Conservation (phyloP, 768 basidiomycete species). For the Macrolepiota dolichaula region DNA sequence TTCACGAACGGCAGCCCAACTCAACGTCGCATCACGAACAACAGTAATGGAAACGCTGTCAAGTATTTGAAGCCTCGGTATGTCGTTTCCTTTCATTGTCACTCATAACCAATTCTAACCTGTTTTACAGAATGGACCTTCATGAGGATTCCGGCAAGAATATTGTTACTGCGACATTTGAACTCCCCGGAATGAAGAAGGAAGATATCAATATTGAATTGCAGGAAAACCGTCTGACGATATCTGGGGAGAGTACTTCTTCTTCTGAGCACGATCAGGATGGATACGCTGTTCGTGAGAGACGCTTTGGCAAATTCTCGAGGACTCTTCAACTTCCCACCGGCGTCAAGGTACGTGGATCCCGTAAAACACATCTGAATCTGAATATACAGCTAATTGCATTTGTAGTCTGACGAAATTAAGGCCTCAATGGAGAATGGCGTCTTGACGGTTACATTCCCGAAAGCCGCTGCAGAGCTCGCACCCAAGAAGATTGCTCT, state of each 20-base stretch:
- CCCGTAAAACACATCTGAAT: not conserved
- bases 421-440: conserved; percentile 41
- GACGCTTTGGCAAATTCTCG: conserved; percentile 36
- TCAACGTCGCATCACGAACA: conserved; percentile 11
- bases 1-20: conserved; percentile 9
- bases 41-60: conserved; percentile 10
- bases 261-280: conserved; percentile 25
- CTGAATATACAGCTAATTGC: not conserved
- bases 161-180: conserved; percentile 47
- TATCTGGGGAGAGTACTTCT: conserved; percentile 41
- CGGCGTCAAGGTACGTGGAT: conserved; percentile 38
- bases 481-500: conserved; percentile 26
- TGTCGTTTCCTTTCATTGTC: too few relatives aligned
- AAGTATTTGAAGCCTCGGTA: conserved; percentile 21
- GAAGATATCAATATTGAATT: conserved; percentile 47
- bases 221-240: conserved; percentile 38
- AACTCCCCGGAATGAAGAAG: conserved; percentile 49
- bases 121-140: conserved; percentile 46
- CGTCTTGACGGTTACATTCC: conserved; percentile 45
- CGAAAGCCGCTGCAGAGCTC: conserved; percentile 32
- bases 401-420: conserved; percentile 18
- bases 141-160: conserved; percentile 40
- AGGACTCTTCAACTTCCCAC: conserved; percentile 43
- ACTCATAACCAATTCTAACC: too few relatives aligned
- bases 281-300: conserved; percentile 37